phyloP scores from a whole-genome alignment of 129 eudicot genomes.

The Arctium minus region DNA sequence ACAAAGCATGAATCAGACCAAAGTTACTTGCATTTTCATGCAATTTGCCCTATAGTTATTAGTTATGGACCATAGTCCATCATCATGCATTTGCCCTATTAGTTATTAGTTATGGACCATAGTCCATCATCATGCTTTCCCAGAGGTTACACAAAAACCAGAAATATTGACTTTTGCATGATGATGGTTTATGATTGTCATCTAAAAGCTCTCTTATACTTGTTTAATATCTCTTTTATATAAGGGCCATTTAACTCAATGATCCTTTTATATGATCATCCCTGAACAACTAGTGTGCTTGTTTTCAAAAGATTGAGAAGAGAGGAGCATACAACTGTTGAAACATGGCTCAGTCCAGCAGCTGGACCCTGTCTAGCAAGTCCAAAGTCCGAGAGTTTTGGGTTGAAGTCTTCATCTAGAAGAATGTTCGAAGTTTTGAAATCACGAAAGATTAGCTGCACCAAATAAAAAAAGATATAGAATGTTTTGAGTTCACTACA shows the following conservation, averaged over 20 bases:
- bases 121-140: not conserved
- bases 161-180: not conserved
- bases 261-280: not conserved
- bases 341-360: conserved; percentile 75
- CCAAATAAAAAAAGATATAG: not conserved
- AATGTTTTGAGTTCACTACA: not conserved
- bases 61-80: not conserved
- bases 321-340: conserved; percentile 61
- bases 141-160: not conserved
- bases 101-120: not conserved
- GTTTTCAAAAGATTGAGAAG: not conserved
- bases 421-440: conserved; percentile 81
- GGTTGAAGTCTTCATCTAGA: conserved; percentile 80
- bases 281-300: not conserved
- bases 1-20: no score
- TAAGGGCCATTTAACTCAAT: not conserved
- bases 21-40: no score
- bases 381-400: conserved; percentile 92
- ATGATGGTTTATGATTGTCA: not conserved
- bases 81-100: not conserved
- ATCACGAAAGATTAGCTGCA: conserved; percentile 88
- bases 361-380: conserved; percentile 92
- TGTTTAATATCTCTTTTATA: not conserved
- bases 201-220: not conserved
- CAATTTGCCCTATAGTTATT: no score